Base-by-base conservation (phyloP, 192 early-diverging fungal genomes). In the Coemansia aciculifera region DNA sequence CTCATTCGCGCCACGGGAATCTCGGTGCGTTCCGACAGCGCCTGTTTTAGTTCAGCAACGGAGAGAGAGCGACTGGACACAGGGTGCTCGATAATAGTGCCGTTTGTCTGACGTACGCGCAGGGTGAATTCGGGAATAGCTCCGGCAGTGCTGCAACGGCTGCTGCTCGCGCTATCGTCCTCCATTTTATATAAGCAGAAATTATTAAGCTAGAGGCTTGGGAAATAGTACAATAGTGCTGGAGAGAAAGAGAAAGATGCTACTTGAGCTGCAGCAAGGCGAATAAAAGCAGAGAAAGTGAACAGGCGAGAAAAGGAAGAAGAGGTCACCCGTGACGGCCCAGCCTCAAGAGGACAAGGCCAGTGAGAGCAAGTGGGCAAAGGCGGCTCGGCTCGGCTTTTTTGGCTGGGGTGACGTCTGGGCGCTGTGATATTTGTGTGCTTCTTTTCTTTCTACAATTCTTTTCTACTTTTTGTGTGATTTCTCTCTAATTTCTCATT, bases 1-100 rank as follows among this genome's bases (percentile, higher is more conserved):
- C 79, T 65, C 62, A 81, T 81, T 60, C 71, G 59, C 23, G 63
- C 71, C 12, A 66, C 43, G 17, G 79, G 79, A 42, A 81, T 69
- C 34, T 69, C 67, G 5, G 68, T 76, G 39, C 60, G 57, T 60
- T 77, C 64, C 0, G 73, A 59, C 15, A 81, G 62, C 32, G 66
- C 38, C 43, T 21, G 36, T 61, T 81, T 81, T 48, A 81, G 64
- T 21, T 72, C 78, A 23, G 48, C 54, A 27, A 81, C 44, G 24
- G 63, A 42, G n/a, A 69, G 29, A 15, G 13, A 37, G 19, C 44
- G 54, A 15, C 51, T 42, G 11, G 19, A 8, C 31, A 71, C 69
- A 15, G 44, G 9, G 59, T 71, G 72, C 37, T 74, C 65, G 49
- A 71, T 68, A 9, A 66, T 29, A 24, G 68, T 59, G 65, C 77